Base-by-base conservation (phyloP, 2,329 filamentous ascomycete species). In the Xylariaceae sp. region DNA sequence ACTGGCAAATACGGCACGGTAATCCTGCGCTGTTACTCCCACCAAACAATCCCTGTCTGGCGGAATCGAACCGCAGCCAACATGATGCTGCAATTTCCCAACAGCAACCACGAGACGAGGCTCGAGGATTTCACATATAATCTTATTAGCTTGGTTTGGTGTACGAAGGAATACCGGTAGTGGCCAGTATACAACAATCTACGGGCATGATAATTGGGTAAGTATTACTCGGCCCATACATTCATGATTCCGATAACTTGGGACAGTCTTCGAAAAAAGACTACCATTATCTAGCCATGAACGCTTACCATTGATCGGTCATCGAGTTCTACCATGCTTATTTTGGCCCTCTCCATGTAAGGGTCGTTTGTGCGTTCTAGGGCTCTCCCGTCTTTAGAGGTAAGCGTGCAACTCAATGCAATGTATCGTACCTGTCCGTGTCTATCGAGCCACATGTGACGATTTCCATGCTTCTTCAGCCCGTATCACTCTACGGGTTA, bases 181-280 rank as follows among this genome's bases (percentile, higher is more conserved):
- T n/a, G n/a, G n/a, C n/a, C n/a, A n/a, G n/a, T n/a, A n/a, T n/a
- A 14, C 47, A 53, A 14, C 37, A 61, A n/a, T 39, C 28, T n/a
- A n/a, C n/a, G n/a, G n/a, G n/a, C n/a, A n/a, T n/a, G n/a, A n/a
- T n/a, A n/a, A n/a, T n/a, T n/a, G n/a, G n/a, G n/a, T n/a, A n/a
- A n/a, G n/a, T n/a, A n/a, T n/a, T n/a, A n/a, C n/a, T n/a, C n/a
- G n/a, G n/a, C n/a, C n/a, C n/a, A n/a, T n/a, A n/a, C n/a, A n/a
- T n/a, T n/a, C n/a, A n/a, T n/a, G 26, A 41, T 50, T 43, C 54
- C 39, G 45, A 44, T 34, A 52, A 51, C 24, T 47, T 23, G 52
- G 41, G 24, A 39, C 43, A 37, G 41, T 31, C 51, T 48, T n/a
- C n/a, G n/a, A n/a, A 44, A 26, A 24, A 37, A 24, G 47, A 24